Percentiles rank a stretch among this genome's conserved stretches.
phyloP scores from a whole-genome alignment of 2,329 filamentous ascomycete species.

The Pyricularia grisea region DNA sequence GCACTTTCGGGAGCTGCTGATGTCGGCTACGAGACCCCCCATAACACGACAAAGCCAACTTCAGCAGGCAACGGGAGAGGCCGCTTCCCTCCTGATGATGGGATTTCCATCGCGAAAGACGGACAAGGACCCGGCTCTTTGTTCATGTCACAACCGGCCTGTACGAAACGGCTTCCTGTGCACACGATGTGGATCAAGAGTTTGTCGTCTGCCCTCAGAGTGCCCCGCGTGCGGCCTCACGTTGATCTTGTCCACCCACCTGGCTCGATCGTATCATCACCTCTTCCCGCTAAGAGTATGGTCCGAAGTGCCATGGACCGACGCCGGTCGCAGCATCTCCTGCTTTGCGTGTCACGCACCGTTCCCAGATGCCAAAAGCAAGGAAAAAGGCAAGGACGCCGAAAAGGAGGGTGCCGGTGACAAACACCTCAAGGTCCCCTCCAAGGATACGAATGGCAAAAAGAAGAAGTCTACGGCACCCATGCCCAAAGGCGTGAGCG shows the following conservation, averaged over 20 bases:
- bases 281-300: constrained; percentile 86
- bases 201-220: constrained; percentile 82
- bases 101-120: constrained; percentile 86
- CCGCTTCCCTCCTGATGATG: constrained; percentile 79
- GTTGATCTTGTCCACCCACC: constrained; percentile 85
- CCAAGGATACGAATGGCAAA: neutral
- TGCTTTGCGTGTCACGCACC: constrained; percentile 71
- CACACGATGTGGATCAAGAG: constrained; percentile 78
- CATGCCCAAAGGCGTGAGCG: constrained; percentile 57
- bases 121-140: constrained; percentile 64
- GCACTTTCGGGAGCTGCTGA: constrained; percentile 81
- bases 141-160: constrained; percentile 82
- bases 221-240: constrained; percentile 89
- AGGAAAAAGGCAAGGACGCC: constrained; percentile 7
- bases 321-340: constrained; percentile 41
- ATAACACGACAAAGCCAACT: constrained; percentile 59
- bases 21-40: constrained; percentile 82
- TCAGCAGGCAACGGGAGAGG: constrained; percentile 20
- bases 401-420: constrained; percentile 2
- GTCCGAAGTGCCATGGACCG: constrained; percentile 78
- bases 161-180: constrained; percentile 82
- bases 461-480: constrained; percentile 8
- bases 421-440: constrained; percentile 7
- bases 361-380: constrained; percentile 49
- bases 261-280: constrained; percentile 89